A percentile compares a stretch with the other conserved stretches of the same genome.
Conservation (phyloP, 495 filamentous ascomycete species). For the Podospora pseudopauciseta region DNA sequence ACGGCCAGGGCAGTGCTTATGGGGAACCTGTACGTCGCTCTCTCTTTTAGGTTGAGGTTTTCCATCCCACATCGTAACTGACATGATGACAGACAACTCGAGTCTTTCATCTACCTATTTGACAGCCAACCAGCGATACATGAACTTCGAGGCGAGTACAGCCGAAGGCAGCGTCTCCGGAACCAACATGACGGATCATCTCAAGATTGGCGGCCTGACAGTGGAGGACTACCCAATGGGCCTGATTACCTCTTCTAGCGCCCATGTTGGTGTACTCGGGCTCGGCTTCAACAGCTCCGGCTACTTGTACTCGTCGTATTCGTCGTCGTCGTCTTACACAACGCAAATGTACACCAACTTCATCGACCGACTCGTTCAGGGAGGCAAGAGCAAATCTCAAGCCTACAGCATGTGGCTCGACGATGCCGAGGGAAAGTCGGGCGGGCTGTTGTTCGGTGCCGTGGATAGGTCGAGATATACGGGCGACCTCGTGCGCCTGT, state of each 20-base stretch:
- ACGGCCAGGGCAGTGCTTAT: slow-evolving; percentile 11
- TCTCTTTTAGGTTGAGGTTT: not conserved
- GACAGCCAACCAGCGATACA: slow-evolving; percentile 44
- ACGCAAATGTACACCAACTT: slow-evolving; percentile 62
- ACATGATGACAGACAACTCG: not conserved
- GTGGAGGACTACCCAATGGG: slow-evolving; percentile 71
- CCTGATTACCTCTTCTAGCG: slow-evolving; percentile 57
- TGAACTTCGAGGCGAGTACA: slow-evolving; percentile 66
- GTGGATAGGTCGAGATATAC: slow-evolving; percentile 70
- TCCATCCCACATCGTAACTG: not conserved
- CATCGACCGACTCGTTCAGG: slow-evolving; percentile 59
- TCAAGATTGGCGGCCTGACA: slow-evolving; percentile 57
- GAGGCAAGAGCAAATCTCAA: slow-evolving; percentile 61
- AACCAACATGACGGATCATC: slow-evolving; percentile 66
- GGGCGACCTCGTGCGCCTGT: slow-evolving; percentile 62
- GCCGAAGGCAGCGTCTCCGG: slow-evolving; percentile 63
- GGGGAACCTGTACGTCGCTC: slow-evolving; percentile 50
- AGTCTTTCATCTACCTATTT: slow-evolving; percentile 60
- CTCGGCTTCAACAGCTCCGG: slow-evolving; percentile 68
- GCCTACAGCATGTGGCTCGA: slow-evolving; percentile 85
- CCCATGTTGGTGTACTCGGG: slow-evolving; percentile 67
- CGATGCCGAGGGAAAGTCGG: slow-evolving; percentile 57
- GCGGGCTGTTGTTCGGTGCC: slow-evolving; percentile 77
- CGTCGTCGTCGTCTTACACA: slow-evolving; percentile 19
- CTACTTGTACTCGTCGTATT: slow-evolving; percentile 13